phyloP scores from a whole-genome alignment of 345 rosid species.

The Mercurialis annua region DNA sequence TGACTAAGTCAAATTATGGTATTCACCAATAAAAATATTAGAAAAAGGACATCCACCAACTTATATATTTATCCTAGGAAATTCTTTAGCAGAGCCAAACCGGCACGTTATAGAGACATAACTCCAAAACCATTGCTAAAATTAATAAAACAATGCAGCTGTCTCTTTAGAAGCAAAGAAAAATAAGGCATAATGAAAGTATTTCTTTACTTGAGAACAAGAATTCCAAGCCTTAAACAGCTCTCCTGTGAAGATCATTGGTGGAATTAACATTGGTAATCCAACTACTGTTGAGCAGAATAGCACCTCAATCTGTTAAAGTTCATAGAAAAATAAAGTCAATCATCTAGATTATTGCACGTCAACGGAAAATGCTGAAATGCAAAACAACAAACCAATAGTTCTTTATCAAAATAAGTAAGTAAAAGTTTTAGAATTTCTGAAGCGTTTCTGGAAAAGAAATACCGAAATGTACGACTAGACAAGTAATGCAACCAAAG shows the following conservation, averaged over 20 bases:
- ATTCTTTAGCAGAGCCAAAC: constrained; percentile 6
- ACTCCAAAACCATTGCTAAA: constrained; percentile 1
- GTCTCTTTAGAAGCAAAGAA: not conserved
- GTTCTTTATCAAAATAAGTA: no score
- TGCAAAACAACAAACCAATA: no score
- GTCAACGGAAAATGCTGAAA: no score
- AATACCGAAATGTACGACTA: no score
- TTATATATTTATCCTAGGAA: constrained; percentile 13
- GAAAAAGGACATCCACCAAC: constrained; percentile 15
- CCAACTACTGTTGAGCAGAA: constrained; percentile 94
- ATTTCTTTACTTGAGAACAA: constrained; percentile 63
- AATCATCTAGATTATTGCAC: no score
- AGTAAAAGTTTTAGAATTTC: no score
- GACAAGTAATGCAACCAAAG: no score
- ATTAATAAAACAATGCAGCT: not conserved
- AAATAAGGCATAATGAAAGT: not conserved
- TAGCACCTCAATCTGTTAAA: constrained; percentile 82
- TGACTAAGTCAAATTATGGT: constrained; percentile 5
- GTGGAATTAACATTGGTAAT: constrained; percentile 81
- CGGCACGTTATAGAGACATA: constrained; percentile 13
- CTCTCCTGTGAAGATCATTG: constrained; percentile 97
- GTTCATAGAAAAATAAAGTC: not conserved
- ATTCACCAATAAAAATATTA: constrained; percentile 1
- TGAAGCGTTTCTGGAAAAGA: no score
- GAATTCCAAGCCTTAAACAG: constrained; percentile 89